Percentiles rank a stretch among this genome's conserved stretches.
Conservation (phyloP, 176 grass and related monocot genomes). For the Oryza officinalis region DNA sequence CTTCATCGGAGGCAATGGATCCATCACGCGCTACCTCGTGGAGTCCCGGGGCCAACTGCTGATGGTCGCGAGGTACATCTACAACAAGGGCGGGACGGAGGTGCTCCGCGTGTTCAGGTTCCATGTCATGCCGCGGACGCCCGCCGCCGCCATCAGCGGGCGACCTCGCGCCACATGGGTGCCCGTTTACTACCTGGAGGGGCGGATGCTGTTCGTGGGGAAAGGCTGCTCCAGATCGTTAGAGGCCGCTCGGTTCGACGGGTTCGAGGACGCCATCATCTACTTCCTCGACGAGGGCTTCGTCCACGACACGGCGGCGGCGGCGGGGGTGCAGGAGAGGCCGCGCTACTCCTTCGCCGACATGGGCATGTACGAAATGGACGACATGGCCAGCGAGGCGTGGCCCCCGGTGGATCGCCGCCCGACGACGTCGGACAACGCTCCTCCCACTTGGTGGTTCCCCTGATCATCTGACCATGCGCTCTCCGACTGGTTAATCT, state of each 20-base stretch:
- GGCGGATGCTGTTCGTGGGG: constrained; percentile 47
- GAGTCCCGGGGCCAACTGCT: constrained; percentile 34
- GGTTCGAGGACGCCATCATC: constrained; percentile 29
- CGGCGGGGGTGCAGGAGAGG: background rate
- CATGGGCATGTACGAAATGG: constrained; percentile 49
- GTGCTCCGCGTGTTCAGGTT: constrained; percentile 39
- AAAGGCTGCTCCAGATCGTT: constrained; percentile 46
- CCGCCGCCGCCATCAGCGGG: background rate
- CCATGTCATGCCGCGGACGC: background rate
- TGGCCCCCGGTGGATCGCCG: constrained; percentile 21
- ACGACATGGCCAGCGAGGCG: background rate
- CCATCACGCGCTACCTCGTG: constrained; percentile 39
- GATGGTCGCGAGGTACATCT: constrained; percentile 44
- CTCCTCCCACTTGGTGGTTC: constrained; percentile 52
- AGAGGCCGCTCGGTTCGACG: constrained; percentile 20
- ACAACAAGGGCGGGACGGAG: background rate
- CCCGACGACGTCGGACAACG: constrained; percentile 14
- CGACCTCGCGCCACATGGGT: constrained; percentile 14
- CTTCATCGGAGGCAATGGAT: background rate
- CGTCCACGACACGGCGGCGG: background rate
- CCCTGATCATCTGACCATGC: constrained; percentile 30
- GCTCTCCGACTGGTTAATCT: background rate
- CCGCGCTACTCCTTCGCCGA: constrained; percentile 30
- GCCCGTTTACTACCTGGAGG: background rate
- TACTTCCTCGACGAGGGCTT: constrained; percentile 44